Conservation (phyloP, 345 rosid genomes). For the Durio zibethinus region DNA sequence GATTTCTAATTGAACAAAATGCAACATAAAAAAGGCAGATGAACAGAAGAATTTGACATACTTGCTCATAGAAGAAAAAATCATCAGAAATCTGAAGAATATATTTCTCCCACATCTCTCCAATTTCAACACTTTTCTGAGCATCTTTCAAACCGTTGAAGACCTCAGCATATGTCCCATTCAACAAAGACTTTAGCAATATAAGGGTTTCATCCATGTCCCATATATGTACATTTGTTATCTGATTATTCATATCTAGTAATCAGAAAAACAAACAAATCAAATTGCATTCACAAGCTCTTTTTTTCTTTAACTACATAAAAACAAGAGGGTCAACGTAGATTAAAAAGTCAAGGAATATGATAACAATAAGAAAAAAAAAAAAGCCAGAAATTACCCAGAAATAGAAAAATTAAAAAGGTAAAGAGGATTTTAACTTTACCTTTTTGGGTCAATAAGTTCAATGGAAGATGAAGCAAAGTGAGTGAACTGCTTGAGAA, state of each 20-base stretch:
- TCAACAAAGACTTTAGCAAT: conserved; percentile 75
- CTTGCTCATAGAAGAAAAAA: conserved; percentile 75
- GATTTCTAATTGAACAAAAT: neutral
- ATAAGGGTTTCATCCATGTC: conserved; percentile 96
- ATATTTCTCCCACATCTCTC: conserved; percentile 76
- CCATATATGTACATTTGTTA: conserved; percentile 68
- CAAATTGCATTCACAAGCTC: conserved; percentile 1
- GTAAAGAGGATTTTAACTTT: neutral
- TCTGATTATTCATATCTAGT: conserved; percentile 23
- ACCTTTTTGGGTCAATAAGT: neutral
- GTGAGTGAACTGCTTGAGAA: neutral
- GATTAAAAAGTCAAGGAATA: neutral
- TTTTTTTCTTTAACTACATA: neutral
- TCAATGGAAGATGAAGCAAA: conserved; percentile 15
- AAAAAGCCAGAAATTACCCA: neutral
- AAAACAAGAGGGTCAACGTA: neutral
- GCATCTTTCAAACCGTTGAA: conserved; percentile 57
- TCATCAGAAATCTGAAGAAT: conserved; percentile 70
- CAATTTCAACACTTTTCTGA: conserved; percentile 64
- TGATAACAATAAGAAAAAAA: neutral
- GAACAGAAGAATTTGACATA: conserved; percentile 23
- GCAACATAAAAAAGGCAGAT: neutral
- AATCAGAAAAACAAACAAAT: neutral
- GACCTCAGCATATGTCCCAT: conserved; percentile 56
- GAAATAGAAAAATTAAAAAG: neutral